phyloP scores from a whole-genome alignment of 768 basidiomycete genomes.

The Leccinum pellstonianum region DNA sequence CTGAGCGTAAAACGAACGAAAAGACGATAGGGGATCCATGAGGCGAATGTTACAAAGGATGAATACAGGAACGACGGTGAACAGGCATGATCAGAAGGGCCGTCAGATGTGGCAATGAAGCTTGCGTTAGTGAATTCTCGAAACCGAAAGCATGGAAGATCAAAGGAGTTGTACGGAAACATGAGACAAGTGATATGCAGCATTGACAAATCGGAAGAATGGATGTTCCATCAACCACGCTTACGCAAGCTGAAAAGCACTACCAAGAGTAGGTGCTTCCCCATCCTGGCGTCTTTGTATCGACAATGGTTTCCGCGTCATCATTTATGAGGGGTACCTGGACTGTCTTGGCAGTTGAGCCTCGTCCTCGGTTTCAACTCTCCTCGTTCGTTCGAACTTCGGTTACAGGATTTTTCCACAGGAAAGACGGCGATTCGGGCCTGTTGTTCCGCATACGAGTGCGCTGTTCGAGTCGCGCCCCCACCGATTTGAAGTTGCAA shows the following conservation, averaged over 20 bases:
- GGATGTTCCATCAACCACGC: neutral
- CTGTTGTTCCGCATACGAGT: slow-evolving; percentile 56
- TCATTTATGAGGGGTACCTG: no score
- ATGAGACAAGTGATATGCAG: slow-evolving; percentile 7
- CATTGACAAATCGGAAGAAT: slow-evolving; percentile 10
- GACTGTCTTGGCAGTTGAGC: neutral
- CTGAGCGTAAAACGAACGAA: slow-evolving; percentile 8
- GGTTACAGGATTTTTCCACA: slow-evolving; percentile 4
- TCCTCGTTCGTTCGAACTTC: slow-evolving; percentile 42
- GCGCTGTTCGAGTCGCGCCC: slow-evolving; percentile 57
- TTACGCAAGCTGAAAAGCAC: slow-evolving; percentile 69
- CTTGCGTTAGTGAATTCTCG: neutral
- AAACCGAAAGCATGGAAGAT: slow-evolving; percentile 1
- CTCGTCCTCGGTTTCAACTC: slow-evolving; percentile 46
- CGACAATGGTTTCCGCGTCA: no score
- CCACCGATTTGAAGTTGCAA: slow-evolving; percentile 26
- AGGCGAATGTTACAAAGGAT: neutral
- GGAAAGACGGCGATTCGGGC: slow-evolving; percentile 86
- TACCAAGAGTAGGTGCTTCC: slow-evolving; percentile 50
- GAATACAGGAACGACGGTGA: slow-evolving; percentile 6
- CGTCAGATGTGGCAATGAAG: slow-evolving; percentile 1
- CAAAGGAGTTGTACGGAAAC: neutral
- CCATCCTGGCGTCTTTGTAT: slow-evolving; percentile 24
- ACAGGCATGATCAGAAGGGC: neutral
- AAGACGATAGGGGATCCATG: slow-evolving; percentile 2